Evolutionary conservation across 352 stramenopile genomes (phyloP), one percentile per base, ranked within the genome.

Genomic region (Pythium guiyangense): DNA sequence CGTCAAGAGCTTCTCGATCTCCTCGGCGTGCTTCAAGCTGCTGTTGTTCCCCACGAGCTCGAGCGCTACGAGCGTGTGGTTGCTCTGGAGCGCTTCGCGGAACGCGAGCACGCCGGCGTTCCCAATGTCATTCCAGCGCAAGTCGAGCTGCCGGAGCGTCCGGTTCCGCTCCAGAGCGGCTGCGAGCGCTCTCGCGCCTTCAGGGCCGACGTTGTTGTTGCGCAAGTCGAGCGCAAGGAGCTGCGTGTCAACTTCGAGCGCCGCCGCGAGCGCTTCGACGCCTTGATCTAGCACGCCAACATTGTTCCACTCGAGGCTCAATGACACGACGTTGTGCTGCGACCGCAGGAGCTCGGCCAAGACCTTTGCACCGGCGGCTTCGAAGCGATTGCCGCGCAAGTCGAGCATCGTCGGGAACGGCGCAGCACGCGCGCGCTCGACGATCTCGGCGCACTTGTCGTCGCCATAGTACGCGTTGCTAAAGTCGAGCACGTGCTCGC

Each of bases 261-360:
- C 81, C 5, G 50, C 50, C 9, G 82, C 77, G 11, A 94, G 63
- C 35, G 81, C 81, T 44, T 79, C 73, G 14, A 94, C 60, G 2
- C 82, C 83, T 31, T 90, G 72, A 54, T 91, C 77, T 43, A 92
- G 57, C 29, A 92, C 49, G n/a, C 83, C 85, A 8, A 91, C 63
- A 55, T 89, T 92, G 60, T 94, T 94, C 83, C 83, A 93, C 64
- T 94, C 81, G 49, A 94, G 62, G 45, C 70, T 78, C 27, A 94
- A 69, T n/a, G 69, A 67, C 22, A 80, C 70, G 18, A 91, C 56
- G 18, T 70, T 73, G 50, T 90, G 81, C 3, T 77, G 73, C 0
- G 57, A 66, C 0, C 74, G 70, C 29, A 94, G 48, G 54, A 88
- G 59, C 18, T 73, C 67, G 0, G 80, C 84, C 11, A 94, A 57